Base-by-base conservation (phyloP, 495 filamentous ascomycete species). In the Cairneyella variabilis region DNA sequence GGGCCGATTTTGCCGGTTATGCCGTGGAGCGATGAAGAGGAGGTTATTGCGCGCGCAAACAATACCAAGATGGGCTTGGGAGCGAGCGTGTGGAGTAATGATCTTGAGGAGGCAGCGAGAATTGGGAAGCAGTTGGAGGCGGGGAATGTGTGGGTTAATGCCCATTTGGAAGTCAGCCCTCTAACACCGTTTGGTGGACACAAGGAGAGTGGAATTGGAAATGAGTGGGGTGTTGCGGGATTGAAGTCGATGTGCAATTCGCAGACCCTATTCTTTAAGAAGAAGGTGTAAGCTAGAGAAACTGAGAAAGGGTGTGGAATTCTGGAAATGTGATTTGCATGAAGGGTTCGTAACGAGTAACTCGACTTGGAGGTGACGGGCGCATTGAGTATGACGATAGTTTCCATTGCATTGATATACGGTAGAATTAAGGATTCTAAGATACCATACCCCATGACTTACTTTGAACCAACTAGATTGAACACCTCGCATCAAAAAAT, bases 131-230 rank as follows among this genome's bases (percentile, higher is more conserved):
- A 64, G 14, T 61, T 81, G 11, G 64, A 78, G 54, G 71, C 73
- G 16, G 78, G 78, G n/a, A 66, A n/a, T 46, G 63, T 66, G 1
- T 68, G 53, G 25, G 50, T 64, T 17, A 56, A 56, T 23, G 16
- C 28, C 3, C 63, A 65, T 37, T 34, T 52, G 10, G 60, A 63
- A 25, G 27, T 63, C 3, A 28, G 25, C 12, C 72, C 70, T n/a
- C 70, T 72, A 51, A 66, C 65, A 1, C 66, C 72, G 4, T 82
- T 82, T 57, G 76, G 72, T 16, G 79, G 80, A 3, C 72, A 76
- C 57, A 82, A 83, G 69, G 64, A 78, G 51, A 75, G 70, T 47
- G 81, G 82, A 10, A 69, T 82, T 48, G 80, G 82, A 11, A 67
- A 66, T 37, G 82, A 81, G 51, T 73, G 71, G 70, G 73, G 73